A percentile compares a stretch with the other conserved stretches of the same genome.
Conservation (phyloP, 768 basidiomycete species). For the Chalciporus pseudorubinellus region DNA sequence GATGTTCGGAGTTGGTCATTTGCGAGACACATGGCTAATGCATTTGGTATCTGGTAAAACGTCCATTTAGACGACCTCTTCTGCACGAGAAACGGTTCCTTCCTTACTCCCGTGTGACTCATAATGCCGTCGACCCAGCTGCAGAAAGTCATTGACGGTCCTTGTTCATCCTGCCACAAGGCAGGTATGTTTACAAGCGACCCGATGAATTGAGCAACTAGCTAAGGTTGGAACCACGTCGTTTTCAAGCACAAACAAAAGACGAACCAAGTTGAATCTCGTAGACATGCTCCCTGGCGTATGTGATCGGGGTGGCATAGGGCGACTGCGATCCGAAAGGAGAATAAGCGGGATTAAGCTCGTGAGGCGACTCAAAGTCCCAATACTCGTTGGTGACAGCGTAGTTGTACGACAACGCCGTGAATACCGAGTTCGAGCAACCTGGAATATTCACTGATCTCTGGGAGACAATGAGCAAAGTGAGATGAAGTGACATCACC, state of each 20-base stretch:
- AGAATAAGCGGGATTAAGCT: background rate
- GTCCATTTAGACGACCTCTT: no score
- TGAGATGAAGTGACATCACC: background rate
- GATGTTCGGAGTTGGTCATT: background rate
- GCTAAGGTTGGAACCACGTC: no score
- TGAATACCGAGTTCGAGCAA: background rate
- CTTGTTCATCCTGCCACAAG: background rate
- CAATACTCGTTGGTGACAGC: background rate
- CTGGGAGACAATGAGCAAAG: background rate
- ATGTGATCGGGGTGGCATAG: background rate
- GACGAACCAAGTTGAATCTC: background rate
- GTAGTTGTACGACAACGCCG: background rate
- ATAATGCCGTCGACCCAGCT: background rate
- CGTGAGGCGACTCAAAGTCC: background rate
- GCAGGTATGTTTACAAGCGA: background rate
- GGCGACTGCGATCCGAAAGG: background rate
- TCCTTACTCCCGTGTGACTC: background rate
- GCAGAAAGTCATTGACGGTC: background rate
- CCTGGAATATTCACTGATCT: background rate
- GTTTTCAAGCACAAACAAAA: no score
- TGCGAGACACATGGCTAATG: background rate
- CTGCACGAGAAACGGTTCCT: no score
- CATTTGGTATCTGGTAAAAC: no score
- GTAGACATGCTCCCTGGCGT: background rate
- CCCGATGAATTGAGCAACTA: background rate